Conservation (phyloP, 2,329 filamentous ascomycete species). For the Rutstroemia sp. region DNA sequence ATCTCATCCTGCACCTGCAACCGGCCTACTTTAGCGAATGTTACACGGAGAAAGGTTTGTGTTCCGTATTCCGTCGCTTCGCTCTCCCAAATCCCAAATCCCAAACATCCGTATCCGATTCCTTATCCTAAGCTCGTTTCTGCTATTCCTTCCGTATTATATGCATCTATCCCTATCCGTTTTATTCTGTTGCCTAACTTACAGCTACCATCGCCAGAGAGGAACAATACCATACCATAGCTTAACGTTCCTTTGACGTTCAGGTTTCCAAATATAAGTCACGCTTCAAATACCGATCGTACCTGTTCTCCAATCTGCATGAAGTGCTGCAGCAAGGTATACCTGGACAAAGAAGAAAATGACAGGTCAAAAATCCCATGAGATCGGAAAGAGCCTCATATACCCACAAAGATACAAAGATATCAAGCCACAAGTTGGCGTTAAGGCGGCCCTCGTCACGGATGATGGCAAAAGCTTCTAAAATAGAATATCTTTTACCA, state of each 20-base stretch:
- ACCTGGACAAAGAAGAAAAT: neutral
- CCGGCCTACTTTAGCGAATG: neutral
- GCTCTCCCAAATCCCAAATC: neutral
- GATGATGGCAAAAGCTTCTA: neutral
- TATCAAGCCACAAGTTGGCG: neutral
- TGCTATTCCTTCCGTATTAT: constrained; percentile 4
- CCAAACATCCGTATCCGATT: neutral
- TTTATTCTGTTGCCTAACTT: constrained; percentile 5
- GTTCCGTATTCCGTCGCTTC: neutral
- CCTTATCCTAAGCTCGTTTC: neutral
- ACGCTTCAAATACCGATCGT: neutral
- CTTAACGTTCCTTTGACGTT: neutral
- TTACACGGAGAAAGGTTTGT: neutral
- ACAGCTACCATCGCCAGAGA: neutral
- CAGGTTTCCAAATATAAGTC: constrained; percentile 5
- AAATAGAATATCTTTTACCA: neutral
- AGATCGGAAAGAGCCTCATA: constrained; percentile 4
- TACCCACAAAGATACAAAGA: neutral
- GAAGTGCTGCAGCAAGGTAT: constrained; percentile 7
- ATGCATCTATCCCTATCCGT: neutral
- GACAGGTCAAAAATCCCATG: constrained; percentile 6
- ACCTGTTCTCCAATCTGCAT: neutral
- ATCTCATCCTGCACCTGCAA: constrained; percentile 1
- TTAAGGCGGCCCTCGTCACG: constrained; percentile 6
- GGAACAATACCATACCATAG: neutral